These are phyloP conservation scores for Passalora sequoiae DNA, from an alignment of 2,329 filamentous ascomycete species.

Conservation along the genomic window DNA sequence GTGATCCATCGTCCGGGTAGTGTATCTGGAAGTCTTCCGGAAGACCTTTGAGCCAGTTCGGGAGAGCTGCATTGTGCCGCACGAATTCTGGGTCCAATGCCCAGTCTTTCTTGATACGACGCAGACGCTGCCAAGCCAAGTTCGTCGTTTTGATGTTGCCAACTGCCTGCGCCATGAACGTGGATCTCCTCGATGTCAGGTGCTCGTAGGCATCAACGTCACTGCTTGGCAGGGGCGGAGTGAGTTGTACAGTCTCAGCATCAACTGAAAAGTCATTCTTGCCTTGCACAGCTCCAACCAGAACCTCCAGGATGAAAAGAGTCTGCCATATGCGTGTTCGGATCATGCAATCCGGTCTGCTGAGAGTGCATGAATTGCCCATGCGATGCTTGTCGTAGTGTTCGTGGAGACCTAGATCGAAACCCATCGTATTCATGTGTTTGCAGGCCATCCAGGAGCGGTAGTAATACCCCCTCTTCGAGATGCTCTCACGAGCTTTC, in stretches of 20 bases:
- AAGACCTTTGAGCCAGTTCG: slow-evolving; percentile 68
- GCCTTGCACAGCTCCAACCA: slow-evolving; percentile 94
- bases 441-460: slow-evolving; percentile 96
- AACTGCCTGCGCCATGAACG: slow-evolving; percentile 71
- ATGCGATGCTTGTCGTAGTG: slow-evolving; percentile 74
- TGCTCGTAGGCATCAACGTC: slow-evolving; percentile 71
- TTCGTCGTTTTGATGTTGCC: slow-evolving; percentile 74
- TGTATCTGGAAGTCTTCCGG: slow-evolving; percentile 72
- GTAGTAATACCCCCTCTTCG: slow-evolving; percentile 92
- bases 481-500: slow-evolving; percentile 86
- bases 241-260: slow-evolving; percentile 70
- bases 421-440: slow-evolving; percentile 86
- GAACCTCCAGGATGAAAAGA: slow-evolving; percentile 77
- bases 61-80: slow-evolving; percentile 70
- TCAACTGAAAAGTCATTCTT: slow-evolving; percentile 65
- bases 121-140: slow-evolving; percentile 66
- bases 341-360: slow-evolving; percentile 69
- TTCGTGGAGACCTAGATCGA: slow-evolving; percentile 83
- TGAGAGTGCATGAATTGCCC: slow-evolving; percentile 63
- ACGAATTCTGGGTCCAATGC: slow-evolving; percentile 78
- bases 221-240: slow-evolving; percentile 56
- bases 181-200: slow-evolving; percentile 75
- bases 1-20: slow-evolving; percentile 71
- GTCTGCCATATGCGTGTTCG: slow-evolving; percentile 88
- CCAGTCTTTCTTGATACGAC: slow-evolving; percentile 76